Evolutionary conservation across 176 grass and related monocot species (phyloP).

Genomic region (Juncus effusus): DNA sequence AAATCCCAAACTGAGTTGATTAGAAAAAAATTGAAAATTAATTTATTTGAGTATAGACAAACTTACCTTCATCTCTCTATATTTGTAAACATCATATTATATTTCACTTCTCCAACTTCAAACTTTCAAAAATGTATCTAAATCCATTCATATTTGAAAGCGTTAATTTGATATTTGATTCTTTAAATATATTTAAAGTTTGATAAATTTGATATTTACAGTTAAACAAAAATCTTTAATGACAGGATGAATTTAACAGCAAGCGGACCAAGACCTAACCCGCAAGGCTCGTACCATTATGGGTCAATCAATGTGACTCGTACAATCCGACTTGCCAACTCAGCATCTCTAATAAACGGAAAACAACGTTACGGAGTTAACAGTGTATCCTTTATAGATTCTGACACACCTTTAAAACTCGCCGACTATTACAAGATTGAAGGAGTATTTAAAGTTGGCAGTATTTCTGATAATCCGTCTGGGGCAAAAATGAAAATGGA

Average conservation of each 20-base stretch:
- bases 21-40: no score
- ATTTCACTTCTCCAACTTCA: no score
- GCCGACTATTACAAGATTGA: conserved; percentile 75
- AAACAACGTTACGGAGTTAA: conserved; percentile 72
- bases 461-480: conserved; percentile 47
- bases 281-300: conserved; percentile 91
- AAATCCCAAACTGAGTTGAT: no score
- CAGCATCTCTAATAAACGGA: conserved; percentile 35
- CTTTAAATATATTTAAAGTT: not conserved
- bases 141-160: no score
- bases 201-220: not conserved
- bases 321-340: conserved; percentile 60
- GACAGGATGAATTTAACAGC: conserved; percentile 76
- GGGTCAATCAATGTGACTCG: conserved; percentile 75
- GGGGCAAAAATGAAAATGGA: conserved; percentile 15
- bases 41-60: no score
- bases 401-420: conserved; percentile 82
- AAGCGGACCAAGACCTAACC: conserved; percentile 84
- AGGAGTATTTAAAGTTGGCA: conserved; percentile 55
- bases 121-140: no score
- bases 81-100: no score
- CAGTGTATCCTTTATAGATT: conserved; percentile 61
- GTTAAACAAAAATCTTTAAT: not conserved
- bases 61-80: no score
- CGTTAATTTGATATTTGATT: no score